Conservation (phyloP, 768 basidiomycete genomes). For the Suillus tomentosus region DNA sequence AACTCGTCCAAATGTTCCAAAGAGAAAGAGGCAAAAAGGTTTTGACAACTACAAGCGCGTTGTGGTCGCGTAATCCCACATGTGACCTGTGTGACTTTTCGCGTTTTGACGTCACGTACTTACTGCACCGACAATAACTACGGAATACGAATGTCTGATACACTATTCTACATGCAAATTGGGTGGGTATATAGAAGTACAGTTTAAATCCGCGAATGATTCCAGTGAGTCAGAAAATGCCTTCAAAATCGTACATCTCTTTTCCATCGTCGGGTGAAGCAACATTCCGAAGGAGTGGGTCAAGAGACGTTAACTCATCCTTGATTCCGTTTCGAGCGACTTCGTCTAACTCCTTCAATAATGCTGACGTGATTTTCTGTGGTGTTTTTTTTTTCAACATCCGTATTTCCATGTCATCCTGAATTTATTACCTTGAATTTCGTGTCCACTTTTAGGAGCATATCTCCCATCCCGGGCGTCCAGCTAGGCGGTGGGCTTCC, state of each 20-base stretch:
- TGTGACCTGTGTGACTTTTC: constrained; percentile 21
- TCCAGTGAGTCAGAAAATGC: constrained; percentile 31
- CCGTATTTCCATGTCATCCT: neutral
- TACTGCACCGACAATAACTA: neutral
- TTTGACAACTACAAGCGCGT: constrained; percentile 15
- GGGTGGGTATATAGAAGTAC: constrained; percentile 18
- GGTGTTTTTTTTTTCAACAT: neutral
- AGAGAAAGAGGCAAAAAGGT: constrained; percentile 6
- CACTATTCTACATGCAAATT: constrained; percentile 24
- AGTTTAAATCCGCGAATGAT: constrained; percentile 9
- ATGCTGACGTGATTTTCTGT: constrained; percentile 80
- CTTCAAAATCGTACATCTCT: constrained; percentile 48
- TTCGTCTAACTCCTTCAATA: constrained; percentile 84
- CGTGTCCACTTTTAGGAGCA: constrained; percentile 76
- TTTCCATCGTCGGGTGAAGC: constrained; percentile 36
- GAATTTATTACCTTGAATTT: constrained; percentile 69
- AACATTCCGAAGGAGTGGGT: constrained; percentile 72
- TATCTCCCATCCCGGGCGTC: constrained; percentile 67
- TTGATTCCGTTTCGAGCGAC: constrained; percentile 80
- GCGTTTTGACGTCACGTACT: constrained; percentile 4
- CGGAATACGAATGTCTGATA: constrained; percentile 14
- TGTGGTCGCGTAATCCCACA: constrained; percentile 26
- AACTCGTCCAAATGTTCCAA: neutral
- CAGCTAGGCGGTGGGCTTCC: constrained; percentile 60
- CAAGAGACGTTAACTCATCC: constrained; percentile 80